phyloP scores from a whole-genome alignment of 2,329 filamentous ascomycete genomes.

The Fusarium sp. region DNA sequence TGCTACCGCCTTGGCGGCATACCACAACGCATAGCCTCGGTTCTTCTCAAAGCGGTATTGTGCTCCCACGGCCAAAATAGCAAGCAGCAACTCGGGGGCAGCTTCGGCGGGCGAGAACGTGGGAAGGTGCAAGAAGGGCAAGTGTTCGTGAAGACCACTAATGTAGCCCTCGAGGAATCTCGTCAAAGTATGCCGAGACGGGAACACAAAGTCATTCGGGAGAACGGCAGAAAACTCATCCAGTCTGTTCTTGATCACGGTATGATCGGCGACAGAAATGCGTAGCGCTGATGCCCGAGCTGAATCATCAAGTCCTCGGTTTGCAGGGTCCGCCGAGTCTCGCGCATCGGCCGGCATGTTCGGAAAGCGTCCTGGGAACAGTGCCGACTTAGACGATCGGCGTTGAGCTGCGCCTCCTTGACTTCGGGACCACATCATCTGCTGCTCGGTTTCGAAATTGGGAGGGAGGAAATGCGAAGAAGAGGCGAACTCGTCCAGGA shows the following conservation, averaged over 20 bases:
- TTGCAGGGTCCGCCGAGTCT: constrained; percentile 48
- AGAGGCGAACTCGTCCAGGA: constrained; percentile 67
- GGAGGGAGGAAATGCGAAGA: constrained; percentile 68
- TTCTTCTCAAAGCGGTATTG: constrained; percentile 74
- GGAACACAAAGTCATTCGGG: constrained; percentile 73
- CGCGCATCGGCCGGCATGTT: constrained; percentile 66
- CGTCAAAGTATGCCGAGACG: constrained; percentile 75
- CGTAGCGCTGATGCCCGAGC: constrained; percentile 54
- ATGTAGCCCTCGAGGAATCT: constrained; percentile 78
- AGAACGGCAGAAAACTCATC: constrained; percentile 71
- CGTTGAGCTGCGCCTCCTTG: constrained; percentile 53
- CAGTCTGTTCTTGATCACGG: constrained; percentile 67
- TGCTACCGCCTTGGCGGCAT: constrained; percentile 69
- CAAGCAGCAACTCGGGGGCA: constrained; percentile 75
- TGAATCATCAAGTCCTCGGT: constrained; percentile 47
- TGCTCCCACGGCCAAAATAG: constrained; percentile 75
- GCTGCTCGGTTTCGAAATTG: constrained; percentile 65
- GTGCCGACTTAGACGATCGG: constrained; percentile 60
- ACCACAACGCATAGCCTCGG: constrained; percentile 70
- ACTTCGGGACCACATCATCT: constrained; percentile 63
- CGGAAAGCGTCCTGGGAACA: constrained; percentile 66
- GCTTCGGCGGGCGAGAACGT: constrained; percentile 73
- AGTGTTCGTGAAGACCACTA: constrained; percentile 70
- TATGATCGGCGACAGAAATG: constrained; percentile 67
- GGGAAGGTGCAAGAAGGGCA: constrained; percentile 74